Evolutionary conservation across 202 grass and related monocot genomes (phyloP), one percentile per base, ranked within the genome.

Genomic region (Saccharum hybrid): DNA sequence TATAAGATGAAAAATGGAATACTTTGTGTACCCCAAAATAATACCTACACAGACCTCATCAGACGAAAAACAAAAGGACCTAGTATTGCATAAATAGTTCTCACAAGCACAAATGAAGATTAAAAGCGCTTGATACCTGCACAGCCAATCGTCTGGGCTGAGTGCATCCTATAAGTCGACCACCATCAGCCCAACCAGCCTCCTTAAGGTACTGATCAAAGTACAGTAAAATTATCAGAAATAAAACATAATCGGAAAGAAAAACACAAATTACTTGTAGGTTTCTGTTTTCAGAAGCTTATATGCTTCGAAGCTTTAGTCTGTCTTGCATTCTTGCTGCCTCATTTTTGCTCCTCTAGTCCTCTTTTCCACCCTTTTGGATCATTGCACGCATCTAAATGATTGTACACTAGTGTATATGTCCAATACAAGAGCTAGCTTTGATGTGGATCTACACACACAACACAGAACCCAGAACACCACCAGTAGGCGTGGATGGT

Each of bases 111-210:
- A 79, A 56, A 85, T 76, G 41, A 48, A 72, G 52, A 71, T 66
- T 64, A 40, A 71, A 33, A 71, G 54, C 77, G 74, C 36, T 75
- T 66, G 16, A 71, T 91, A 95, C 92, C 96, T 98, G 96, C 72
- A 95, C 93, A 71, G 96, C 96, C 66, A 98, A 84, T 86, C 96
- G 85, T 81, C 96, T 93, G 78, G 96, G 96, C 16, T 98, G 96
- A 59, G 96, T 98, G 83, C 96, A 98, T 76, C 90, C 96, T 77
- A 95, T 95, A 91, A 98, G 87, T 71, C 89, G 89, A 82, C 91
- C 96, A 64, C 89, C 96, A 30, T 95, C 96, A 72, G 96, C 91
- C 96, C 91, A 98, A 78, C 92, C 96, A 86, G 96, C 93, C 68
- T 96, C 96, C 67, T 92, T 98, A 64, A 98, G 90, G 82, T 87